Evolutionary conservation across 352 stramenopile genomes (phyloP).

Genomic region (Plasmopara viticola): DNA sequence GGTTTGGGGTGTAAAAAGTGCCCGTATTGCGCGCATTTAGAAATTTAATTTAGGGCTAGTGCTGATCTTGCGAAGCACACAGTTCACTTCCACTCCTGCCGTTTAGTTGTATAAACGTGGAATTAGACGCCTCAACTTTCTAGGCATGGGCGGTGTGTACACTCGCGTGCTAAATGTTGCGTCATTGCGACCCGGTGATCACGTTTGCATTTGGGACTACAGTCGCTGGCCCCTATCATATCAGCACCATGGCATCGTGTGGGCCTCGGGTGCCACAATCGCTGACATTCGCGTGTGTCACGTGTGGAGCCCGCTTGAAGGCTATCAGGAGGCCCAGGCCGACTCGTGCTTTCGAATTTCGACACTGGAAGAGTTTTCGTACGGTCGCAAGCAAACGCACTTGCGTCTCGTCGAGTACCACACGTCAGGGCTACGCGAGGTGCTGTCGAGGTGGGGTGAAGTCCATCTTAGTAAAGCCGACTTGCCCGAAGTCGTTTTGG

Average conservation of each 20-base stretch:
- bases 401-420: slow-evolving; percentile 83
- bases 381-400: slow-evolving; percentile 48
- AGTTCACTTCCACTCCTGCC: too few species aligned
- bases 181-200: slow-evolving; percentile 73
- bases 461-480: slow-evolving; percentile 81
- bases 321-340: slow-evolving; percentile 65
- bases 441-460: slow-evolving; percentile 79
- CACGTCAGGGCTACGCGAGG: slow-evolving; percentile 69
- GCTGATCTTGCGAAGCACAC: too few species aligned
- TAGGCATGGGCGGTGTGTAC: slow-evolving; percentile 65
- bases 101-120: too few species aligned
- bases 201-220: slow-evolving; percentile 83
- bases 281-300: slow-evolving; percentile 74
- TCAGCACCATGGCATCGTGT: slow-evolving; percentile 84
- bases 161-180: slow-evolving; percentile 66
- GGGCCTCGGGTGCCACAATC: slow-evolving; percentile 55
- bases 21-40: too few species aligned
- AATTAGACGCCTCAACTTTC: too few species aligned
- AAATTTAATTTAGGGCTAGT: too few species aligned
- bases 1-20: too few species aligned
- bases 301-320: slow-evolving; percentile 77
- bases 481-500: slow-evolving; percentile 73
- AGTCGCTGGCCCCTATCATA: slow-evolving; percentile 82
- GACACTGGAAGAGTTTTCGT: slow-evolving; percentile 77
- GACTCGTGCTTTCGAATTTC: slow-evolving; percentile 86